Evolutionary conservation across 768 basidiomycete genomes (phyloP), one percentile per base, ranked within the genome.

Genomic region (Tulasnella calospora): DNA sequence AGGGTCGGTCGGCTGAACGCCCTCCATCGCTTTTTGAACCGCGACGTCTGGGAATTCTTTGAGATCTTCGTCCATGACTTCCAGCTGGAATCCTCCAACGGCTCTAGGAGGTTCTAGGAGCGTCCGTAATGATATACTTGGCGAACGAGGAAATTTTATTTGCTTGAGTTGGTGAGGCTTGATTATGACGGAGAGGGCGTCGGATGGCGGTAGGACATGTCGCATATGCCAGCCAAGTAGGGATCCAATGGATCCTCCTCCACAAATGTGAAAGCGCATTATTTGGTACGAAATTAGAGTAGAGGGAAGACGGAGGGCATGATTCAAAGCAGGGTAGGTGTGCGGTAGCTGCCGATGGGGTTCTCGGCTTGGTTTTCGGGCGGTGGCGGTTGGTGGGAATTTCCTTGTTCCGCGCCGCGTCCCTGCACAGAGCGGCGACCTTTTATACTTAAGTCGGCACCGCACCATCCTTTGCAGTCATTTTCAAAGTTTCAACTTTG

Each of bases 211-310:
- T 73, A 94, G 86, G 75, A 86, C 84, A 73, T 86, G 87, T 55
- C 93, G 91, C 55, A 98, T 89, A 83, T 96, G 89, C 83, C 92
- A 90, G 21, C 95, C 88, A 80, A 98, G 80, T 79, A 98, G 89
- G 38, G 90, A 89, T 76, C 96, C 96, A 80, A 97, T 89, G 67
- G 94, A 88, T 72, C 95, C 95, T 57, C 95, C 84, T 81, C 95
- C 95, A 80, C 94, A 87, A 80, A 93, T 82, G 85, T 93, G 91
- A 83, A 92, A 88, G 80, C 88, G 91, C 92, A 94, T 93, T 35
- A 35, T 35, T 51, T 13, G 5, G 61, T 30, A 17, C 61, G 17
- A 17, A 61, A 12, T 13, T 67, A 27, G 23, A 67, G 30, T 67
- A 27, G 61, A 67, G 61, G 10, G 61, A 67, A 35, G 33, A 15